A percentile compares a stretch with the other conserved stretches of the same genome.
These are phyloP conservation scores for Aspergillus sp. DNA, from an alignment of 2,329 filamentous ascomycete genomes.

Conservation along the genomic window DNA sequence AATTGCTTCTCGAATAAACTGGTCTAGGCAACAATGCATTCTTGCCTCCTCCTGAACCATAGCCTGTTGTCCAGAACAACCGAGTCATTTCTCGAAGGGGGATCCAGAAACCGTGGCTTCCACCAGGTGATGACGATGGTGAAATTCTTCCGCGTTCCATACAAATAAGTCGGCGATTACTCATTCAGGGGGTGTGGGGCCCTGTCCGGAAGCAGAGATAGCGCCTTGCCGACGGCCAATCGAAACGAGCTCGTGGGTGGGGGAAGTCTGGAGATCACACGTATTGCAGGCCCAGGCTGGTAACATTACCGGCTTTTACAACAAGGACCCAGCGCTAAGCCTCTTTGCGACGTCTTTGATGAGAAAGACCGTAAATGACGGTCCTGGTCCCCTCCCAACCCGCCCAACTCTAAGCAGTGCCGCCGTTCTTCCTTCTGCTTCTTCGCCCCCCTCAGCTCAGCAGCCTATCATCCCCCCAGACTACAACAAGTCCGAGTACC, in stretches of 20 bases:
- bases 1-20: background rate
- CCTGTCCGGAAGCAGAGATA: constrained; percentile 17
- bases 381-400: background rate
- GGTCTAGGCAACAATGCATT: background rate
- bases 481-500: constrained; percentile 6
- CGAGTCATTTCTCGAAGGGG: background rate
- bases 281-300: constrained; percentile 2
- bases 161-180: constrained; percentile 6
- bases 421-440: constrained; percentile 17
- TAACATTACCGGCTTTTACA: constrained; percentile 12
- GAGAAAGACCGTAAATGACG: background rate
- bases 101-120: constrained; percentile 5
- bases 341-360: background rate
- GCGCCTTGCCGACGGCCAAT: constrained; percentile 1
- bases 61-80: background rate
- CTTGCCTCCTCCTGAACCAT: background rate
- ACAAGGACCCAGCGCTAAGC: constrained; percentile 18
- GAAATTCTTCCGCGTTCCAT: constrained; percentile 12
- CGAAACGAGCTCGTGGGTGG: constrained; percentile 11
- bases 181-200: constrained; percentile 22
- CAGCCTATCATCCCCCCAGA: constrained; percentile 10
- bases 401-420: constrained; percentile 17
- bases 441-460: constrained; percentile 8
- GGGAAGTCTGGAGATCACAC: constrained; percentile 16
- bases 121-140: background rate